Evolutionary conservation across 2,329 filamentous ascomycete genomes (phyloP).

Genomic region (Cladosporium oxysporum): DNA sequence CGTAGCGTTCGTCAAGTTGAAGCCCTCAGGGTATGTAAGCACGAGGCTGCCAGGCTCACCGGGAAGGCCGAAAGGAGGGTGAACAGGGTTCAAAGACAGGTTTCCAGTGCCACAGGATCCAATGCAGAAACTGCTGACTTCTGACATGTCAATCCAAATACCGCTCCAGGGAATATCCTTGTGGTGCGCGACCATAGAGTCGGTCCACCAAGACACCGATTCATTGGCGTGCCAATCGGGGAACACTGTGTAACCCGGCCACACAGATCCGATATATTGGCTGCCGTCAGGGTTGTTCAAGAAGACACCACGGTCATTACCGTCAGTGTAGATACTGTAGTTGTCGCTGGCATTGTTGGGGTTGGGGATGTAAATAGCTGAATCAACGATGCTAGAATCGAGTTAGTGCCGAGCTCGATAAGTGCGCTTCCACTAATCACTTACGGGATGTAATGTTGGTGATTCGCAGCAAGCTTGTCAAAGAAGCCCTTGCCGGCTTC

Average conservation of each 20-base stretch:
- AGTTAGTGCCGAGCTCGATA: background rate
- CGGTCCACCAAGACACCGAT: conserved; percentile 61
- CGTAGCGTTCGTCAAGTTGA: conserved; percentile 67
- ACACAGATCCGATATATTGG: conserved; percentile 45
- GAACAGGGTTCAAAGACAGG: conserved; percentile 66
- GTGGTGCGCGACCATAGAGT: conserved; percentile 55
- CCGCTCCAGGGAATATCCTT: conserved; percentile 56
- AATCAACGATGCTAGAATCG: conserved; percentile 53
- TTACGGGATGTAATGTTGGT: conserved; percentile 59
- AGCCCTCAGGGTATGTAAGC: conserved; percentile 64
- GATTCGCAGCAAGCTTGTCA: conserved; percentile 52
- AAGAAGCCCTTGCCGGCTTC: conserved; percentile 55
- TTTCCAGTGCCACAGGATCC: conserved; percentile 70
- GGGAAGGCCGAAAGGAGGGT: conserved; percentile 65
- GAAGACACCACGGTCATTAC: conserved; percentile 38
- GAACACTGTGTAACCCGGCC: conserved; percentile 57
- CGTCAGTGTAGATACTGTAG: conserved; percentile 48
- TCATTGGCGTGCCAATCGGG: conserved; percentile 63
- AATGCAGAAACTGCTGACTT: conserved; percentile 66
- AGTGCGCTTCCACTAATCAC: background rate
- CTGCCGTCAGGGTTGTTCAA: conserved; percentile 39
- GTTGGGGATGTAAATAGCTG: conserved; percentile 71
- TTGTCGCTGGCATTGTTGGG: conserved; percentile 67
- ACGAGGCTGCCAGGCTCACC: conserved; percentile 64
- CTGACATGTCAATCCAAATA: conserved; percentile 64